A percentile compares a stretch with the other conserved stretches of the same genome.
These are phyloP conservation scores for Exophiala aquamarina DNA, from an alignment of 2,329 filamentous ascomycete species.

Conservation along the genomic window DNA sequence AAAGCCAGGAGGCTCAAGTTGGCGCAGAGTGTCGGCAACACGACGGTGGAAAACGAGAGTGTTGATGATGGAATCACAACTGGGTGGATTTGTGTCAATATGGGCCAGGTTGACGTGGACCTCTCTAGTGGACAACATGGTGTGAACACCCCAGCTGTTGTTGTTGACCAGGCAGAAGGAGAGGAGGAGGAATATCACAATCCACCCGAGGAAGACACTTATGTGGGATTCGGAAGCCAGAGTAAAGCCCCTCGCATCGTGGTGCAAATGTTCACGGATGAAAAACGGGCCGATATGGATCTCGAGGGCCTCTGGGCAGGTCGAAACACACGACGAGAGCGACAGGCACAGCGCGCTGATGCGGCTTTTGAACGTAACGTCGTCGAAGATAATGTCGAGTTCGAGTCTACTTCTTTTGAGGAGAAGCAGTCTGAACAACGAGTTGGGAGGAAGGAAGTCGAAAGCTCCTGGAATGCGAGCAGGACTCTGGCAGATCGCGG, in stretches of 20 bases:
- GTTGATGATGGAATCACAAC: conserved; percentile 85
- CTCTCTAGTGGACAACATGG: conserved; percentile 8
- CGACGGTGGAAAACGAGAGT: conserved; percentile 54
- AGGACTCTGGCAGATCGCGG: background rate
- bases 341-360: conserved; percentile 16
- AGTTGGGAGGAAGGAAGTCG: background rate
- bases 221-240: conserved; percentile 74
- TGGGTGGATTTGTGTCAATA: conserved; percentile 94
- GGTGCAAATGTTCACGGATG: conserved; percentile 70
- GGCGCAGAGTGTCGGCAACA: conserved; percentile 68
- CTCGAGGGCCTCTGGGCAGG: conserved; percentile 64
- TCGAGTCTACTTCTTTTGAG: conserved; percentile 5
- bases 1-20: conserved; percentile 80
- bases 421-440: background rate
- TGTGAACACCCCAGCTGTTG: conserved; percentile 27
- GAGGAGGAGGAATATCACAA: conserved; percentile 31
- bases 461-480: conserved; percentile 1
- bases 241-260: conserved; percentile 62
- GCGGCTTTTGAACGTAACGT: conserved; percentile 4
- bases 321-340: conserved; percentile 19
- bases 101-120: conserved; percentile 60
- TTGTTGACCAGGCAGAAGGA: conserved; percentile 7
- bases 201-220: conserved; percentile 53
- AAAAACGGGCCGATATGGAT: conserved; percentile 67
- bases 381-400: background rate